Conservation (phyloP, 2,329 filamentous ascomycete species). For the Cryphonectria japonica region DNA sequence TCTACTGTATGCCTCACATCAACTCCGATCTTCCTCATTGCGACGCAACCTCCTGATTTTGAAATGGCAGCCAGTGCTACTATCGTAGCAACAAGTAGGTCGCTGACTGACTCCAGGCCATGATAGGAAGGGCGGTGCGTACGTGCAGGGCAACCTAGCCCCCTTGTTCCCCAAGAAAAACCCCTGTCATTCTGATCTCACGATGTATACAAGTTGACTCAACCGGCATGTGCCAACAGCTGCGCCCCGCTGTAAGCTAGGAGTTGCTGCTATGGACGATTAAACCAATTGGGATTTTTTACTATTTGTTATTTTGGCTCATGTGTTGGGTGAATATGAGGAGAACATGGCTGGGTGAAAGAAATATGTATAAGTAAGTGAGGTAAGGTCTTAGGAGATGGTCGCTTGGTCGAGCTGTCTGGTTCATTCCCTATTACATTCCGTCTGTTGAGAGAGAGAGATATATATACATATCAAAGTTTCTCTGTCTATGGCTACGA, state of each 20-base stretch:
- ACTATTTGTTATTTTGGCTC: neutral
- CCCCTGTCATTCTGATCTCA: slow-evolving; percentile 1
- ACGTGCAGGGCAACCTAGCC: neutral
- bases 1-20: neutral
- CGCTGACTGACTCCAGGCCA: neutral
- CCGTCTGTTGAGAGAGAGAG: neutral
- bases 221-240: neutral
- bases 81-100: neutral
- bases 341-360: neutral
- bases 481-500: neutral
- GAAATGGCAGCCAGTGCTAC: neutral
- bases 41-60: too few species aligned
- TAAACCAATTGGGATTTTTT: neutral
- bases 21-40: neutral
- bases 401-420: neutral
- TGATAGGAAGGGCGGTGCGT: neutral
- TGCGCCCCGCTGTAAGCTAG: neutral
- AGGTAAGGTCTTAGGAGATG: neutral
- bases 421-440: neutral
- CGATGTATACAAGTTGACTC: slow-evolving; percentile 14
- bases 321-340: neutral
- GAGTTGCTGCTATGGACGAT: neutral
- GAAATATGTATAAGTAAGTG: neutral
- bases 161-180: neutral
- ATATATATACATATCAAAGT: neutral